A percentile compares a stretch with the other conserved stretches of the same genome.
These are phyloP conservation scores for Lachnellula subtilissima DNA, from an alignment of 2,329 filamentous ascomycete species.

Conservation along the genomic window DNA sequence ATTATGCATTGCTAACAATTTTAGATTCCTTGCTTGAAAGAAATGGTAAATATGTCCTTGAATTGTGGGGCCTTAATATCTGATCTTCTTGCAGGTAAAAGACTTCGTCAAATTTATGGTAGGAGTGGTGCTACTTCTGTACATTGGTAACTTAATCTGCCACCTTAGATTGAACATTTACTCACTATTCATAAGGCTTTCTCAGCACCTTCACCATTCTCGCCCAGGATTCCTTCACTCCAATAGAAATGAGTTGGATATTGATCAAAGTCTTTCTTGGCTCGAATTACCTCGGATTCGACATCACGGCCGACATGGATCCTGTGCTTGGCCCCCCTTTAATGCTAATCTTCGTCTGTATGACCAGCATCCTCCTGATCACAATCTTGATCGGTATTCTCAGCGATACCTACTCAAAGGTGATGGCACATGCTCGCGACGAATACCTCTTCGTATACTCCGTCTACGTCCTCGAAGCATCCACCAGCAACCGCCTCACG, in stretches of 20 bases:
- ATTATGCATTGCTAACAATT: constrained; percentile 14
- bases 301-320: constrained; percentile 19
- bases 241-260: constrained; percentile 68
- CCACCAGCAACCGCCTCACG: constrained; percentile 63
- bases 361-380: constrained; percentile 75
- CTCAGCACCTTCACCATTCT: constrained; percentile 79
- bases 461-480: constrained; percentile 60
- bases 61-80: background rate
- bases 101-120: constrained; percentile 84
- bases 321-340: constrained; percentile 27
- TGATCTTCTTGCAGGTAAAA: constrained; percentile 52
- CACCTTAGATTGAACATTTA: background rate
- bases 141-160: constrained; percentile 51
- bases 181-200: constrained; percentile 50
- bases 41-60: constrained; percentile 60
- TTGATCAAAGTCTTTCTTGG: constrained; percentile 79
- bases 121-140: constrained; percentile 68
- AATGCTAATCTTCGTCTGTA: constrained; percentile 63
- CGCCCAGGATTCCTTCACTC: constrained; percentile 63
- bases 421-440: constrained; percentile 61
- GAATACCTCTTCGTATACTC: constrained; percentile 77
- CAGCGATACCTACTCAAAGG: constrained; percentile 61
- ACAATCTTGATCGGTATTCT: constrained; percentile 75
- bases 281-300: constrained; percentile 69
- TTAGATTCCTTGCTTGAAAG: constrained; percentile 78